Conservation (phyloP, 2,329 filamentous ascomycete species). For the Arachnopeziza araneosa region DNA sequence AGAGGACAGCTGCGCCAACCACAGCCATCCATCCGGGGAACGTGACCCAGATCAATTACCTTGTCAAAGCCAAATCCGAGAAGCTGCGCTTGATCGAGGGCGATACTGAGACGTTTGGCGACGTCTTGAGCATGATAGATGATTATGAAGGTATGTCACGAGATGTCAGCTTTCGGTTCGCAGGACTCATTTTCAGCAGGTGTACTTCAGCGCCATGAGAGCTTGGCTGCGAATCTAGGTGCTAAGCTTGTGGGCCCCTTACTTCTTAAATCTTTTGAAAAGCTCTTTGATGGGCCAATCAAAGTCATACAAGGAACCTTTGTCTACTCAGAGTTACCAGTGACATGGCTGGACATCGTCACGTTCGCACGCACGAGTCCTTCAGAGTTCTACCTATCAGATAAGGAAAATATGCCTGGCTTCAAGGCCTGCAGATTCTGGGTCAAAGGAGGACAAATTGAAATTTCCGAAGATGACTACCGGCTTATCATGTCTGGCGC, state of each 20-base stretch:
- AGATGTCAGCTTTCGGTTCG: neutral
- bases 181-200: slow-evolving; percentile 38
- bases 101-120: slow-evolving; percentile 62
- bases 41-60: slow-evolving; percentile 47
- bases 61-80: slow-evolving; percentile 40
- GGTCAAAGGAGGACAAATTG: slow-evolving; percentile 73
- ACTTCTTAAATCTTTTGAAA: slow-evolving; percentile 78
- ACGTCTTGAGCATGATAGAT: slow-evolving; percentile 65
- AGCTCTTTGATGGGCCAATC: slow-evolving; percentile 78
- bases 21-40: slow-evolving; percentile 4
- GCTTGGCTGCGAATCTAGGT: slow-evolving; percentile 77
- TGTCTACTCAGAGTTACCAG: slow-evolving; percentile 53
- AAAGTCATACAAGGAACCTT: slow-evolving; percentile 38
- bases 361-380: slow-evolving; percentile 78
- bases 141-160: slow-evolving; percentile 62
- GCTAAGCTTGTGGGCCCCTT: slow-evolving; percentile 78
- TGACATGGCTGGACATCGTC: slow-evolving; percentile 83
- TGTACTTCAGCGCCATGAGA: slow-evolving; percentile 79
- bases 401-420: slow-evolving; percentile 62
- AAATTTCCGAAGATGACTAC: slow-evolving; percentile 86
- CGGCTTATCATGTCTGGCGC: slow-evolving; percentile 77
- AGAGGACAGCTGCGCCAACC: neutral
- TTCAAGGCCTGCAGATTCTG: slow-evolving; percentile 73
- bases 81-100: slow-evolving; percentile 47
- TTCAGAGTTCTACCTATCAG: slow-evolving; percentile 67